Conservation (phyloP, 345 rosid species). For the Sonneratia caseolaris region DNA sequence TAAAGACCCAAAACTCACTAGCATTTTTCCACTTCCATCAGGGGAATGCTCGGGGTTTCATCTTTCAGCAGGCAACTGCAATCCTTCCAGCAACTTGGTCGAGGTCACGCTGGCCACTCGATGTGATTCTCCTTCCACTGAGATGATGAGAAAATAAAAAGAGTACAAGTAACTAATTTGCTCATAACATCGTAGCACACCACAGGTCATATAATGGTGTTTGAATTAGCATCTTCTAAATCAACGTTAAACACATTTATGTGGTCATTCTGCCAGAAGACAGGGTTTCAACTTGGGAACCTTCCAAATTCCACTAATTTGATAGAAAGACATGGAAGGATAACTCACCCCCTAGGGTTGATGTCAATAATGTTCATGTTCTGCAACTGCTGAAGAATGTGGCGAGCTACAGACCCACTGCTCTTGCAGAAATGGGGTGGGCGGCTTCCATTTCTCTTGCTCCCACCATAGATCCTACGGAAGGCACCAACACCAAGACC, state of each 20-base stretch:
- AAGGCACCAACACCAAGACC: constrained; percentile 44
- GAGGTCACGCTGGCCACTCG: constrained; percentile 42
- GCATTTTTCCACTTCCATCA: background rate
- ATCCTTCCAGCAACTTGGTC: constrained; percentile 49
- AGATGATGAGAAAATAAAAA: background rate
- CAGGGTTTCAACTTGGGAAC: too few relatives aligned
- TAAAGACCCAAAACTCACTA: background rate
- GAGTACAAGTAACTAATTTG: background rate
- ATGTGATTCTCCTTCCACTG: constrained; percentile 43
- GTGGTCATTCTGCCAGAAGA: too few relatives aligned
- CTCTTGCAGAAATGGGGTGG: constrained; percentile 44
- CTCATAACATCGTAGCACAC: too few relatives aligned
- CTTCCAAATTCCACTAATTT: background rate
- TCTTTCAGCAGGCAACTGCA: constrained; percentile 18
- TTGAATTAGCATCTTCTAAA: too few relatives aligned
- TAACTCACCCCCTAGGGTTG: constrained; percentile 23
- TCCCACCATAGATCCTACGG: constrained; percentile 36
- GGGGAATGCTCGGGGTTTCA: background rate
- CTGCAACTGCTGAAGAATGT: constrained; percentile 43
- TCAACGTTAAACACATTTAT: too few relatives aligned
- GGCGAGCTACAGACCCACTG: constrained; percentile 41
- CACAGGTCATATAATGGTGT: too few relatives aligned
- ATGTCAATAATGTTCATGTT: constrained; percentile 24
- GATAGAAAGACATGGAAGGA: background rate
- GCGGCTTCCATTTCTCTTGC: constrained; percentile 37